Conservation (phyloP, 371 early-diverging fungal species). For the Mucor piriformis region DNA sequence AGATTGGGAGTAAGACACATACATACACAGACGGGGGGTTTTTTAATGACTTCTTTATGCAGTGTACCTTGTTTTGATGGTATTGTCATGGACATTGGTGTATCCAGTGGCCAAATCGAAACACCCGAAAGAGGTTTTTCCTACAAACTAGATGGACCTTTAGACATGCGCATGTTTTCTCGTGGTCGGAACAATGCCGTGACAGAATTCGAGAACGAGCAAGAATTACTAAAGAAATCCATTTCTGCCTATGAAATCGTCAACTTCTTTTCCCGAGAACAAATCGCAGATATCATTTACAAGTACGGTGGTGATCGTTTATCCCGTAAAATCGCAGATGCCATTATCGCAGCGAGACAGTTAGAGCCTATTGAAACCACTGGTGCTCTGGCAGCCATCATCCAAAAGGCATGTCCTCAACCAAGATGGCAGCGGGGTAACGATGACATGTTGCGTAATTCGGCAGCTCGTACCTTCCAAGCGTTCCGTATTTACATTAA, state of each 20-base stretch:
- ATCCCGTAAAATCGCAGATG: slow-evolving; percentile 63
- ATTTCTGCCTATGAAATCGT: slow-evolving; percentile 60
- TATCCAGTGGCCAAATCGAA: slow-evolving; percentile 66
- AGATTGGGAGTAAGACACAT: slow-evolving; percentile 25
- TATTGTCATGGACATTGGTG: slow-evolving; percentile 76
- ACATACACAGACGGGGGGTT: neutral
- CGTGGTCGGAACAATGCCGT: slow-evolving; percentile 32
- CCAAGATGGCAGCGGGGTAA: slow-evolving; percentile 50
- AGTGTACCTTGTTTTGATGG: slow-evolving; percentile 63
- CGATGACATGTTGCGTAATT: slow-evolving; percentile 53
- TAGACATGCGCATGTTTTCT: slow-evolving; percentile 72
- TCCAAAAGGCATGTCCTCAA: slow-evolving; percentile 57
- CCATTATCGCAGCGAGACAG: slow-evolving; percentile 61
- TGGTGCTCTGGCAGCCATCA: slow-evolving; percentile 50
- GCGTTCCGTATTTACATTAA: slow-evolving; percentile 73
- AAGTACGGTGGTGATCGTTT: slow-evolving; percentile 65
- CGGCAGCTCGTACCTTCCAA: slow-evolving; percentile 60
- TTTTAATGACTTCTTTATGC: neutral
- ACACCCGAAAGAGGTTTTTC: slow-evolving; percentile 72
- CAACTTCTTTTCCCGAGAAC: slow-evolving; percentile 55
- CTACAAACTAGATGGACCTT: slow-evolving; percentile 65
- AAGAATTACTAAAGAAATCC: slow-evolving; percentile 34
- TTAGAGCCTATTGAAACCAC: slow-evolving; percentile 59
- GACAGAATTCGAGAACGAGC: slow-evolving; percentile 24
- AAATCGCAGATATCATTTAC: slow-evolving; percentile 68